Base-by-base conservation (phyloP, 495 filamentous ascomycete species). In the Aspergillus campestris region DNA sequence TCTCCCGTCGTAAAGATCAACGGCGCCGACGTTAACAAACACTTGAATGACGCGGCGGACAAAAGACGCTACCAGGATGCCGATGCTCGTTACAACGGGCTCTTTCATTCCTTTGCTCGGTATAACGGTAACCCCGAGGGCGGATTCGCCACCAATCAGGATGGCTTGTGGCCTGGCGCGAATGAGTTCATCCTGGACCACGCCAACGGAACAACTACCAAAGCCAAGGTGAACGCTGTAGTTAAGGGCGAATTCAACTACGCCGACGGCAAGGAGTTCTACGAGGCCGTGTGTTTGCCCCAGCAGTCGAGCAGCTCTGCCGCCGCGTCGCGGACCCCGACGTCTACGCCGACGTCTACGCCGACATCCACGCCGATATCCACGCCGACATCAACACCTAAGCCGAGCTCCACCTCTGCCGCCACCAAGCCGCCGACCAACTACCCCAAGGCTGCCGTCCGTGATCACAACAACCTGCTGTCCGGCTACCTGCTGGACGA, bases 391-490 rank as follows among this genome's bases (percentile, higher is more conserved):
- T 24, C 18, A 1, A 24, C 18, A 24, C 18, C 18, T 4, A 24
- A 1, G 18, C 18, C 18, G 18, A 24, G 18, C 18, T 24, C 36
- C 13, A 18, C 42, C 52, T 24, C 39, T 39, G 3, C 40, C 55
- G 18, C 18, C 18, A 4, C 2, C 18, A 1, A 24, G 18, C 18
- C 18, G 18, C 18, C 18, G 4, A 24, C 75, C 29, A 80, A 74
- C 50, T 84, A 79, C 47, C 82, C 83, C 12, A 79, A 80, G 51
- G 75, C 80, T 30, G 75, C 76, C 31, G 80, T 84, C 50, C 78
- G 51, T 28, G 56, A 50, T 32, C 52, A 53, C 8, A 43, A 52
- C 14, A 58, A 61, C 40, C 56, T 62, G 2, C 52, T 74, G 9
- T 62, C 62, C 0, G 67, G 70, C 0, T 74, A 70, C 41, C 61